Evolutionary conservation across 2,329 filamentous ascomycete genomes (phyloP), one percentile per base, ranked within the genome.

Genomic region (Cercospora sojina): DNA sequence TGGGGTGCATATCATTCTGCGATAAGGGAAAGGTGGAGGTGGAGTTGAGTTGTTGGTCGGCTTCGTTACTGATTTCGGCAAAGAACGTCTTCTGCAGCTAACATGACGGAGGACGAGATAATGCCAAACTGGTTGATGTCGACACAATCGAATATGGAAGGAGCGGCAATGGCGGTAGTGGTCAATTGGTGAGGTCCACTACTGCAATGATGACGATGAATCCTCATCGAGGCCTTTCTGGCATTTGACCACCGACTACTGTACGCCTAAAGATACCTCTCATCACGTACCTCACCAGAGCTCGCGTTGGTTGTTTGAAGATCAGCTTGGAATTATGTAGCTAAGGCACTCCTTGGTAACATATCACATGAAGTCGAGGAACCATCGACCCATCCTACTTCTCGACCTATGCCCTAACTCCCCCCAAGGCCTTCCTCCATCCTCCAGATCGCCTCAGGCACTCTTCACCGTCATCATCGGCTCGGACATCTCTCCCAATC

Each of bases 231-330:
- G 47, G 6, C 47, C 6, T 13, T 13, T n/a, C 13, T 16, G 23
- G 47, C 47, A 27, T 49, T 7, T 23, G 10, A 49, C 47, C 23
- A 23, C 23, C 20, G 16, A 41, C 16, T 41, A 41, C 35, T 13
- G 4, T 23, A 16, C 47, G 47, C 25, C 47, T 23, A 16, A 3
- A 27, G 23, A 20, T 27, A 53, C 47, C 47, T 23, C 47, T 53
- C 47, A n/a, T 53, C 47, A 23, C 23, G 47, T 27, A 53, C 16
- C n/a, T n/a, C 12, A 53, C 9, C 12, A 53, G 10, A 53, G 25
- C 47, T 53, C 25, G 47, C 16, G 47, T 53, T 53, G 47, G 47
- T 53, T 53, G 47, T 53, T 53, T 53, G 47, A 53, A 27, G 47
- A 53, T 27, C 47, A 25, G 25, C 47, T 53, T 27, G 23, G 35